These are phyloP conservation scores for Pholiota adiposa DNA, from an alignment of 1,284 basidiomycete species.

Conservation along the genomic window DNA sequence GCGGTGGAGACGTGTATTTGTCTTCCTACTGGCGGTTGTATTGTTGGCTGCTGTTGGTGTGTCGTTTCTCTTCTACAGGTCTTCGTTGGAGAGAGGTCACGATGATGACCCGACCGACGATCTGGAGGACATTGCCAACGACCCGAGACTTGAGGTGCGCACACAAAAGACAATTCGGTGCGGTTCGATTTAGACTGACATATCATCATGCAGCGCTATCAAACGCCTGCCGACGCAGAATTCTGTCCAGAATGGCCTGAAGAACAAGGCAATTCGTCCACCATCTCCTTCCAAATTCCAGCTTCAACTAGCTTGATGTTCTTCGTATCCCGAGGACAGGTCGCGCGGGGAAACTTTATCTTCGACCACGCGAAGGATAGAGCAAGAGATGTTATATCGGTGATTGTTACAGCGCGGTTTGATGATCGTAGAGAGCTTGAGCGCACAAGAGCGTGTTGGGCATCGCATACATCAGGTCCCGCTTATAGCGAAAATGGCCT, in stretches of 20 bases:
- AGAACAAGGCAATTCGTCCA: neutral
- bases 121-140: neutral
- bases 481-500: neutral
- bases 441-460: neutral
- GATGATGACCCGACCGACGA: neutral
- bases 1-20: neutral
- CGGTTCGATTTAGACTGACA: neutral
- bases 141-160: neutral
- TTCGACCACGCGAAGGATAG: neutral
- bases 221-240: neutral
- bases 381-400: neutral
- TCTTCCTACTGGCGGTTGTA: neutral
- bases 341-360: neutral
- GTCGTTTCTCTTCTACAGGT: neutral
- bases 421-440: neutral
- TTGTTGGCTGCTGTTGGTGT: neutral
- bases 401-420: neutral
- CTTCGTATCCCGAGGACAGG: neutral
- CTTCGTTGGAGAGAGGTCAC: too few relatives aligned
- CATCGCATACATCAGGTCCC: neutral
- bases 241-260: neutral
- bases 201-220: neutral
- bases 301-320: neutral
- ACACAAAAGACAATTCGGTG: neutral
- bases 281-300: neutral